These are phyloP conservation scores for Tolypocladium ovalisporum DNA, from an alignment of 2,329 filamentous ascomycete species.

Conservation along the genomic window DNA sequence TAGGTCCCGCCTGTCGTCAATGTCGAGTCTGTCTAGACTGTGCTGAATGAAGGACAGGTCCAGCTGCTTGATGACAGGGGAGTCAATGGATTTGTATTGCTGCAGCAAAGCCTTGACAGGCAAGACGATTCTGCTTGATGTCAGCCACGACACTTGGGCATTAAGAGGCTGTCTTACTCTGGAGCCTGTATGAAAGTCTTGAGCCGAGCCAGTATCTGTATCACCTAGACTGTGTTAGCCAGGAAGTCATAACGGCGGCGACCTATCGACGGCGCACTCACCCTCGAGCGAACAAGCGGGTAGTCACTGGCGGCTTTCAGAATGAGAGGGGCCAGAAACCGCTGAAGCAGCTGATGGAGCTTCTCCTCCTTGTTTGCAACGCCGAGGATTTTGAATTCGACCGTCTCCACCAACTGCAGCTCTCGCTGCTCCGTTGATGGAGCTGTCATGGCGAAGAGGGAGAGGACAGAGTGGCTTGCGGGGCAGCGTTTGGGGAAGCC, in stretches of 20 bases:
- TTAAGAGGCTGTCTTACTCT: constrained; percentile 23
- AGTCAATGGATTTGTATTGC: constrained; percentile 73
- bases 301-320: constrained; percentile 79
- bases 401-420: constrained; percentile 71
- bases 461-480: background rate
- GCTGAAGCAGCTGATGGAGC: constrained; percentile 65
- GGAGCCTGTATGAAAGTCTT: constrained; percentile 43
- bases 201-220: constrained; percentile 39
- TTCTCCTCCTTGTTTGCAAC: constrained; percentile 77
- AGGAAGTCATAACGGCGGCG: too few species aligned
- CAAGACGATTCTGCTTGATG: constrained; percentile 49
- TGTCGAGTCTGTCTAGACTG: constrained; percentile 44
- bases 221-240: constrained; percentile 24
- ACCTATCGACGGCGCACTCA: constrained; percentile 16
- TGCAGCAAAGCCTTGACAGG: constrained; percentile 77
- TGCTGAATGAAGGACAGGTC: constrained; percentile 86
- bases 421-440: constrained; percentile 53
- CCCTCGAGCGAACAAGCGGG: constrained; percentile 69
- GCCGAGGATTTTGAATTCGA: constrained; percentile 70
- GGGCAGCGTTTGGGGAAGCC: background rate
- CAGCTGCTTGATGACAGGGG: constrained; percentile 71
- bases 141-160: background rate
- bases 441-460: constrained; percentile 20
- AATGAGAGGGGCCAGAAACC: constrained; percentile 70
- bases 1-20: constrained; percentile 56